A percentile compares a stretch with the other conserved stretches of the same genome.
Evolutionary conservation across 2,329 filamentous ascomycete genomes (phyloP).

Genomic region (Raffaelea albimanens): DNA sequence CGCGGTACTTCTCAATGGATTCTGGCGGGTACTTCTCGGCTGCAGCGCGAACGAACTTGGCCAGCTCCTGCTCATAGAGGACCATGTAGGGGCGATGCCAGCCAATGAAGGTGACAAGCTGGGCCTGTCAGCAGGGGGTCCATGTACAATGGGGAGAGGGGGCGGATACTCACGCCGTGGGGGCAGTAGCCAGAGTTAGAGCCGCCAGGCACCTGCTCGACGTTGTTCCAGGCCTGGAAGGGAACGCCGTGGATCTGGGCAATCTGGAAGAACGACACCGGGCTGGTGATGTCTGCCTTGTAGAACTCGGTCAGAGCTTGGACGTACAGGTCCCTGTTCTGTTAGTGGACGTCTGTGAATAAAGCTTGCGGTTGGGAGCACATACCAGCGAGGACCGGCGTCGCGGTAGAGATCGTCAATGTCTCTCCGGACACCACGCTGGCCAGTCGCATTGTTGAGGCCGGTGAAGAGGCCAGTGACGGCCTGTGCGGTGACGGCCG

Average conservation of each 20-base stretch:
- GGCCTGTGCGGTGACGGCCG: slow-evolving; percentile 3
- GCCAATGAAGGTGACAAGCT: slow-evolving; percentile 40
- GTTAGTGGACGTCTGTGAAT: neutral
- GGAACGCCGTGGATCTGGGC: slow-evolving; percentile 31
- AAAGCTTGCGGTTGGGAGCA: neutral
- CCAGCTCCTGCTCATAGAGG: slow-evolving; percentile 45
- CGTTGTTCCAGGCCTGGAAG: slow-evolving; percentile 25
- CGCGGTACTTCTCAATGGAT: slow-evolving; percentile 26
- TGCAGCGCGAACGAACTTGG: slow-evolving; percentile 33
- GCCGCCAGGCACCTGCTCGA: slow-evolving; percentile 23
- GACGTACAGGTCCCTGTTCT: slow-evolving; percentile 38
- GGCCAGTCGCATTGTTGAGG: slow-evolving; percentile 25
- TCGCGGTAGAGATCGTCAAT: slow-evolving; percentile 35
- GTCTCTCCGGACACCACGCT: slow-evolving; percentile 34
- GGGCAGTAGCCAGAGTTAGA: slow-evolving; percentile 31
- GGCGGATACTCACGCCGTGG: slow-evolving; percentile 29
- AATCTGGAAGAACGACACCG: slow-evolving; percentile 40
- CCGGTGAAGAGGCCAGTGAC: slow-evolving; percentile 29
- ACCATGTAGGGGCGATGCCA: slow-evolving; percentile 49
- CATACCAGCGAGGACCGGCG: slow-evolving; percentile 35
- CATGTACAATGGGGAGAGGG: too few relatives aligned
- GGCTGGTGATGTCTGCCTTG: slow-evolving; percentile 27
- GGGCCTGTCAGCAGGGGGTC: neutral
- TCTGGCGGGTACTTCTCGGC: slow-evolving; percentile 31
- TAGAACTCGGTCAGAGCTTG: slow-evolving; percentile 35